Evolutionary conservation across 139 green algal genomes (phyloP).

Genomic region (Trebouxia sp.): DNA sequence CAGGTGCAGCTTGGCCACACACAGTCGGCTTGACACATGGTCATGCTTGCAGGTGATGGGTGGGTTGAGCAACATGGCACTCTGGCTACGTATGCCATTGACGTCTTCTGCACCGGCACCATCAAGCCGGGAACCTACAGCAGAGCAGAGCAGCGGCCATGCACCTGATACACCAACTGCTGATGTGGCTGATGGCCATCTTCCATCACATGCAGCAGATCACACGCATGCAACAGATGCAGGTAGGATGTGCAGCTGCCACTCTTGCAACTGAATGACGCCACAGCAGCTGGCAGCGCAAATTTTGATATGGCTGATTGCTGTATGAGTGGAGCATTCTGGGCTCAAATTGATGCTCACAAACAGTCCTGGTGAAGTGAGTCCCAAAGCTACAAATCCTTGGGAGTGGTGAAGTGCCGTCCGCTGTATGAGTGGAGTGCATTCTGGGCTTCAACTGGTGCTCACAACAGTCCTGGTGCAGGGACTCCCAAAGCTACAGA

Average conservation of each 20-base stretch:
- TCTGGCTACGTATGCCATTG: slow-evolving; percentile 89
- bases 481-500: slow-evolving; percentile 34
- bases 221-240: neutral
- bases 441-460: neutral
- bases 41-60: slow-evolving; percentile 55
- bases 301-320: neutral
- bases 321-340: neutral
- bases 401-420: neutral
- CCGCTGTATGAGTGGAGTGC: neutral
- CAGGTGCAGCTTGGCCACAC: neutral
- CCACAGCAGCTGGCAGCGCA: too few relatives aligned
- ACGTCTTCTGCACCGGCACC: neutral
- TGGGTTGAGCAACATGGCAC: slow-evolving; percentile 67
- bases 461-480: neutral
- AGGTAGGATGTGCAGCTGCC: too few relatives aligned
- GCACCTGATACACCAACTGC: too few relatives aligned
- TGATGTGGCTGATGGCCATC: neutral
- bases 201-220: neutral
- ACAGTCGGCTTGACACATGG: neutral
- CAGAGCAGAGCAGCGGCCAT: neutral
- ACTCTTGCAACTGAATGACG: too few relatives aligned
- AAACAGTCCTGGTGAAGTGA: too few relatives aligned
- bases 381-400: neutral
- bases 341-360: too few relatives aligned
- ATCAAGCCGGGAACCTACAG: too few relatives aligned